A percentile compares a stretch with the other conserved stretches of the same genome.
Conservation (phyloP, 208 protist genomes). For the Acanthamoeba divionensis region DNA sequence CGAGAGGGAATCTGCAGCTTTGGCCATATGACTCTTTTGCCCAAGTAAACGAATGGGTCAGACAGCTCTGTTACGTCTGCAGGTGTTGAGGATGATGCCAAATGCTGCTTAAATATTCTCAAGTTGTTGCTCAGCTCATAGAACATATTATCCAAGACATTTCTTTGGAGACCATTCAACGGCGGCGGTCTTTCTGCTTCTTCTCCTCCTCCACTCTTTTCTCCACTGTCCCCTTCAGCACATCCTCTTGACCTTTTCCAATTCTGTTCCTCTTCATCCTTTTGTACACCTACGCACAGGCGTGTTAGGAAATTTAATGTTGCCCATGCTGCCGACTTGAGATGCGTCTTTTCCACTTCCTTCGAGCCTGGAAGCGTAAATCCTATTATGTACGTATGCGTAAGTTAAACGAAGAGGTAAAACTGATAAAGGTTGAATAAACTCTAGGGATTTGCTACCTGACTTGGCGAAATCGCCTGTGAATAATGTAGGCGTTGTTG, state of each 20-base stretch:
- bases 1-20: not conserved
- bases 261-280: not conserved
- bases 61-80: not conserved
- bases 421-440: not conserved
- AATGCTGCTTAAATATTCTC: not conserved
- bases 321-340: not conserved
- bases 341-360: not conserved
- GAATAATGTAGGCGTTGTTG: not conserved
- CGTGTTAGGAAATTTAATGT: not conserved
- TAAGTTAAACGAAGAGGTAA: not conserved
- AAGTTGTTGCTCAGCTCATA: conserved; percentile 25
- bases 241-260: not conserved
- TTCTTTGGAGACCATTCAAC: not conserved
- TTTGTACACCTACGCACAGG: not conserved
- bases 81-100: not conserved
- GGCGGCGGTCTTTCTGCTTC: not conserved
- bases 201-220: not conserved
- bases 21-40: not conserved
- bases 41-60: not conserved
- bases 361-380: not conserved
- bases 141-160: not conserved
- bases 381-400: no score
- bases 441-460: not conserved
- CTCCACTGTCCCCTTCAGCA: not conserved
- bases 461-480: not conserved